Conservation (phyloP, 306 rosid genomes). For the Glycine tomentella region DNA sequence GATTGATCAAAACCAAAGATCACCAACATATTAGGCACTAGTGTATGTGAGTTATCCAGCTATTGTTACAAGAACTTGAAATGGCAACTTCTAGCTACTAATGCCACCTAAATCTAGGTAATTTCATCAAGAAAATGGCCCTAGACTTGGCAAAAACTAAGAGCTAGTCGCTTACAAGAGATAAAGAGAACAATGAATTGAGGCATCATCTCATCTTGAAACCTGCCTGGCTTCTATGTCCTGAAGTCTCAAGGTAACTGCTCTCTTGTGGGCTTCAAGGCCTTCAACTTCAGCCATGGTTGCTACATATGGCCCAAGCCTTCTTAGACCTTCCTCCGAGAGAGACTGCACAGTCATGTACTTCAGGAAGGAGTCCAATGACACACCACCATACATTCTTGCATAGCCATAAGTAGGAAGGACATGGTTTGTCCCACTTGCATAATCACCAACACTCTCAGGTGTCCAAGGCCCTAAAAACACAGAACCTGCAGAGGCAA, state of each 20-base stretch:
- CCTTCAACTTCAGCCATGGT: constrained; percentile 98
- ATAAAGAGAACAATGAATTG: constrained; percentile 28
- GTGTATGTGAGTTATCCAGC: constrained; percentile 20
- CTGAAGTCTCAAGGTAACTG: constrained; percentile 89
- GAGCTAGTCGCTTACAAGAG: constrained; percentile 27
- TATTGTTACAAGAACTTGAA: constrained; percentile 36
- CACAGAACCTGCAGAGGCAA: constrained; percentile 75
- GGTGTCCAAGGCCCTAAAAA: constrained; percentile 98
- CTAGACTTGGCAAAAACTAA: constrained; percentile 26
- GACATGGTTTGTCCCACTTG: constrained; percentile 98
- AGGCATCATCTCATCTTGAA: constrained; percentile 57
- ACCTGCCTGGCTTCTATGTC: constrained; percentile 83
- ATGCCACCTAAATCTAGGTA: constrained; percentile 26
- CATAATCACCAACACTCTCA: constrained; percentile 97
- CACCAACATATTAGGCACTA: background rate
- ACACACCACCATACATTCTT: constrained; percentile 94
- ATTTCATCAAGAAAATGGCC: constrained; percentile 34
- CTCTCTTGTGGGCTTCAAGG: constrained; percentile 91
- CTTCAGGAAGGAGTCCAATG: constrained; percentile 90
- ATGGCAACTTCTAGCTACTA: constrained; percentile 22
- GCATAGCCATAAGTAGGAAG: constrained; percentile 99
- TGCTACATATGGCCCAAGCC: constrained; percentile 87
- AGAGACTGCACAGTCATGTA: constrained; percentile 96
- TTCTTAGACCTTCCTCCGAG: constrained; percentile 88
- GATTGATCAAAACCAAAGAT: constrained; percentile 25